Evolutionary conservation across 2,329 filamentous ascomycete species (phyloP), one percentile per base, ranked within the genome.

Genomic region (Fusarium robinianum): DNA sequence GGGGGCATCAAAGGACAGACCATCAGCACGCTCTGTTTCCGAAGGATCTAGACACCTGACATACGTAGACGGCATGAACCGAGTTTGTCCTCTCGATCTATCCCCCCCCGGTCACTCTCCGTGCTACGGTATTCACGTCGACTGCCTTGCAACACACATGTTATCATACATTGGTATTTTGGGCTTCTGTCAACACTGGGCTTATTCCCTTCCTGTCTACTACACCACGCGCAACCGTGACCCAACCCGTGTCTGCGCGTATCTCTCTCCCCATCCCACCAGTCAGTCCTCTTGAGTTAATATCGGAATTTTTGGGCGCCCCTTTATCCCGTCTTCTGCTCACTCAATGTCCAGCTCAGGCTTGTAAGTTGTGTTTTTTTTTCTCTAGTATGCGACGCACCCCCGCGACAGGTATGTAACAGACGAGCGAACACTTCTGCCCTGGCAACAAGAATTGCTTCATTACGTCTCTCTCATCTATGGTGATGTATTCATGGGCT

Each of bases 1-100:
- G 92, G 90, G 0, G 92, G 92, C 5, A 81, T 83, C 66, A 88
- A 90, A 64, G 92, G 92, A 2, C 88, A 94, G 73, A 90, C 88
- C 3, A 90, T 97, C 26, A 92, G 86, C 62, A 96, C 87, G 46
- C 67, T 96, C 40, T 92, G 88, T 64, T 96, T 96, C 66, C 77
- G 75, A 52, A 85, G 58, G 50, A 43, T 52, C n/a, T 60, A 49
- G 22, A 30, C 34, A 15, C 23, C 24, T 19, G 16, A 18, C 24
- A 32, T 14, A 31, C 10, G 11, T 16, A 24, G 21, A 29, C 11
- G n/a, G 29, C 19, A 37, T 21, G 32, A 47, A 45, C 5, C 21
- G 48, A 46, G 35, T 55, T 57, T 52, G 35, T 17, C 23, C 15
- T 33, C 19, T 31, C 18, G 4, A 14, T 16, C 16, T 7, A 26